Evolutionary conservation across 306 rosid genomes (phyloP), one percentile per base, ranked within the genome.

Genomic region (Comarum palustre): DNA sequence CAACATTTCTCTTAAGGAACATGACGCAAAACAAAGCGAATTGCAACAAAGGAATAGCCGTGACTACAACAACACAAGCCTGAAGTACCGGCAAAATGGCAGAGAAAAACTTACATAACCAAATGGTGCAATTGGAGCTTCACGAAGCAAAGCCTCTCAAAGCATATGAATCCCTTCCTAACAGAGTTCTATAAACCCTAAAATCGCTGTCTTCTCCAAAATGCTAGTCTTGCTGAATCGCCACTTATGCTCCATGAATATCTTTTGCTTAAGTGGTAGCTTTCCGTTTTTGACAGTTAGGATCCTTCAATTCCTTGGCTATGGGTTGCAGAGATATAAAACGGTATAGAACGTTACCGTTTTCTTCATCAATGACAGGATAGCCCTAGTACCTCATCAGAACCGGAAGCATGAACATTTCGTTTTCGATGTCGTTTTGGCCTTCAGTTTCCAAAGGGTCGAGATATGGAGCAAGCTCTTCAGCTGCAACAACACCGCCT

Each of bases 401-500:
- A 61, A 32, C 66, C 22, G 15, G 66, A 17, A 61, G 3, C 66
- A 61, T 61, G 24, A 15, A 61, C 10, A 6, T 16, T 61, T 61
- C 41, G 24, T 61, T 24, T 12, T 32, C 19, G 24, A 32, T 8
- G 14, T 61, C 13, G 8, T 61, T 61, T 31, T 32, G 11, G 10
- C 24, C 64, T 13, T 9, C 16, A 32, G 6, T 3, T 32, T 61
- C n/a, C 29, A 1, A 61, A 32, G 43, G 66, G 66, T 61, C 13
- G 4, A 61, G 66, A 32, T 61, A 61, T 32, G 66, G 66, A 61
- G 66, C 66, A 31, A 61, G 41, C 38, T 61, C 43, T 61, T 61
- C 66, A 61, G 66, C 66, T 8, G 66, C 42, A 19, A 61, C 24
- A 6, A 61, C 66, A 61, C 66, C 66, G 1, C 66, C 42, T 20